A percentile compares a stretch with the other conserved stretches of the same genome.
These are phyloP conservation scores for Trametes sp. DNA, from an alignment of 1,284 basidiomycete genomes.

Conservation along the genomic window DNA sequence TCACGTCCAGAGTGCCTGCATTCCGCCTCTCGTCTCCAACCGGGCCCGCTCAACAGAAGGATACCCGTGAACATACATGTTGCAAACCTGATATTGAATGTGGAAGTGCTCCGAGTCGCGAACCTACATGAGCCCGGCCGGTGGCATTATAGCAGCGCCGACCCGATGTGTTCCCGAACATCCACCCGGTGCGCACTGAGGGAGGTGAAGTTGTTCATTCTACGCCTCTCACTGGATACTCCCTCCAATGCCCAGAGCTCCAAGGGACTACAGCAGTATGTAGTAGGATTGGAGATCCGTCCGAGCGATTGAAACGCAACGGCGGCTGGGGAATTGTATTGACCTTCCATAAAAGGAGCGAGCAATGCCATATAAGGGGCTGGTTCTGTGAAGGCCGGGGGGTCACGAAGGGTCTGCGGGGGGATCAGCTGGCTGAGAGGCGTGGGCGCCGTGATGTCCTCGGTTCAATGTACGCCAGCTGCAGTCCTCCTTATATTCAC, in stretches of 20 bases:
- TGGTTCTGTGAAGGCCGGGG: neutral
- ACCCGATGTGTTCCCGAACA: too few relatives aligned
- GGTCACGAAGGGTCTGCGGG: constrained; percentile 17
- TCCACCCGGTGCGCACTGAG: too few relatives aligned
- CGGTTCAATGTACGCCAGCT: constrained; percentile 12
- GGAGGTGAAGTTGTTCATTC: too few relatives aligned
- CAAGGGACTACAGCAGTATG: neutral
- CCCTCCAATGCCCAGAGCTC: too few relatives aligned
- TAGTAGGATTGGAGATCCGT: neutral
- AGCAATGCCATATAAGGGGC: constrained; percentile 9
- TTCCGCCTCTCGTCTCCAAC: neutral
- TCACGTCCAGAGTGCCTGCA: neutral
- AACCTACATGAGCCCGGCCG: too few relatives aligned
- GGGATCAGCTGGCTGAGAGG: constrained; percentile 19
- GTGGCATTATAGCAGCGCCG: too few relatives aligned
- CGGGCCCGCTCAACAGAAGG: constrained; percentile 33
- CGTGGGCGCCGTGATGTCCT: constrained; percentile 19
- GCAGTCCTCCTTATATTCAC: constrained; percentile 22
- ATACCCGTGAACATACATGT: too few relatives aligned
- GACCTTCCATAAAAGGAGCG: constrained; percentile 18
- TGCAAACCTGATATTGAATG: too few relatives aligned
- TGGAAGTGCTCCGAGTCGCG: too few relatives aligned
- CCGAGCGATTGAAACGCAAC: neutral
- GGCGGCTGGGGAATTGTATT: constrained; percentile 5
- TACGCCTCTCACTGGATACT: too few relatives aligned